phyloP scores from a whole-genome alignment of 2,329 filamentous ascomycete genomes.

The Colletotrichum incanum region DNA sequence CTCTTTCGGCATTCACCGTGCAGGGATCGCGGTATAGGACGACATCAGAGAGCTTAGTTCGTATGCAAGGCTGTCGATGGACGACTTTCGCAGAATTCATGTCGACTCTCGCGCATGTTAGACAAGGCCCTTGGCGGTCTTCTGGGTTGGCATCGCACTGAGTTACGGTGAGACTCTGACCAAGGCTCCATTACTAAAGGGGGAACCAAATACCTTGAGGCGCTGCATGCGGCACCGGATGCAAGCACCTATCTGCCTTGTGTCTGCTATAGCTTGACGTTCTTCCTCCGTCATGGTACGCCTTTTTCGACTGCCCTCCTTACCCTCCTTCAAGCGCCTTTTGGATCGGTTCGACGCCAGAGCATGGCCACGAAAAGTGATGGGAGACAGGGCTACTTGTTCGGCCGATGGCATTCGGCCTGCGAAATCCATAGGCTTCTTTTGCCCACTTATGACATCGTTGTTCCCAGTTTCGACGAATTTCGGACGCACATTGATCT shows the following conservation, averaged over 20 bases:
- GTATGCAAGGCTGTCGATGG: conserved; percentile 61
- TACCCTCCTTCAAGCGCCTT: background rate
- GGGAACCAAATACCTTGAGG: conserved; percentile 55
- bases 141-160: conserved; percentile 57
- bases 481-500: background rate
- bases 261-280: conserved; percentile 53
- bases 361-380: too few relatives aligned
- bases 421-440: background rate
- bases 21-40: conserved; percentile 56
- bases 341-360: too few relatives aligned
- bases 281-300: conserved; percentile 46
- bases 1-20: conserved; percentile 62
- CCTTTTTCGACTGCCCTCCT: background rate
- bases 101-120: conserved; percentile 57
- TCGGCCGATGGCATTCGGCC: too few relatives aligned
- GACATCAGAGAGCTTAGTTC: conserved; percentile 60
- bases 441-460: background rate
- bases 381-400: too few relatives aligned
- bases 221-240: conserved; percentile 63
- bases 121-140: conserved; percentile 55
- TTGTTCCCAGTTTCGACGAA: background rate
- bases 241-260: conserved; percentile 58
- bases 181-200: background rate
- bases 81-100: conserved; percentile 63
- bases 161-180: background rate